Evolutionary conservation across 352 stramenopile species (phyloP).

Genomic region (Phytophthora niederhauseri): DNA sequence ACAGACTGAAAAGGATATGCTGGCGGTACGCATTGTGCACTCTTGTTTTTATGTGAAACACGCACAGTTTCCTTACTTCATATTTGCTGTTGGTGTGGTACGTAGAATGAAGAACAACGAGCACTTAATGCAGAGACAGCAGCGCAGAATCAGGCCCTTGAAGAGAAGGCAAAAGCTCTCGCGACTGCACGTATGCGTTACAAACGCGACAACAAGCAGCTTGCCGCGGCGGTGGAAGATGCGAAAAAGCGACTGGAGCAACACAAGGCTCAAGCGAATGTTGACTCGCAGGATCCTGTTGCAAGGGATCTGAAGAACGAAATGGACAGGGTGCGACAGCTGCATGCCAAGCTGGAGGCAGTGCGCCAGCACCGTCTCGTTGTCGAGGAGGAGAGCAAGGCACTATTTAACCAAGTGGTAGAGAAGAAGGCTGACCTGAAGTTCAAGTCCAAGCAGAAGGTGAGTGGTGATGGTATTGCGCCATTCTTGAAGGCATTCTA

Average conservation of each 20-base stretch:
- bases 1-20: constrained; percentile 89
- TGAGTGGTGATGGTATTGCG: constrained; percentile 16
- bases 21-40: constrained; percentile 53
- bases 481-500: neutral
- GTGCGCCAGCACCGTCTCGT: constrained; percentile 87
- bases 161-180: constrained; percentile 89
- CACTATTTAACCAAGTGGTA: constrained; percentile 89
- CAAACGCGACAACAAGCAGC: constrained; percentile 89
- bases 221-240: constrained; percentile 74
- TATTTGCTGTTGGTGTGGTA: constrained; percentile 8
- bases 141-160: constrained; percentile 83
- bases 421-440: constrained; percentile 91
- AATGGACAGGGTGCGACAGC: constrained; percentile 85
- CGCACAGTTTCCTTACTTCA: constrained; percentile 1
- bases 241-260: constrained; percentile 85
- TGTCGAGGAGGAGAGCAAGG: constrained; percentile 89
- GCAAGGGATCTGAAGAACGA: constrained; percentile 84
- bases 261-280: constrained; percentile 78
- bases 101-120: constrained; percentile 88
- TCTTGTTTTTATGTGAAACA: neutral
- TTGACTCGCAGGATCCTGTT: constrained; percentile 75
- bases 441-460: constrained; percentile 91
- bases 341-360: constrained; percentile 86
- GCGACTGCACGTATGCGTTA: constrained; percentile 89
- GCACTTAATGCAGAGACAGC: constrained; percentile 84